Percentiles rank a stretch among this genome's conserved stretches.
Conservation (phyloP, 352 stramenopile species). For the Globisporangium ultimum region DNA sequence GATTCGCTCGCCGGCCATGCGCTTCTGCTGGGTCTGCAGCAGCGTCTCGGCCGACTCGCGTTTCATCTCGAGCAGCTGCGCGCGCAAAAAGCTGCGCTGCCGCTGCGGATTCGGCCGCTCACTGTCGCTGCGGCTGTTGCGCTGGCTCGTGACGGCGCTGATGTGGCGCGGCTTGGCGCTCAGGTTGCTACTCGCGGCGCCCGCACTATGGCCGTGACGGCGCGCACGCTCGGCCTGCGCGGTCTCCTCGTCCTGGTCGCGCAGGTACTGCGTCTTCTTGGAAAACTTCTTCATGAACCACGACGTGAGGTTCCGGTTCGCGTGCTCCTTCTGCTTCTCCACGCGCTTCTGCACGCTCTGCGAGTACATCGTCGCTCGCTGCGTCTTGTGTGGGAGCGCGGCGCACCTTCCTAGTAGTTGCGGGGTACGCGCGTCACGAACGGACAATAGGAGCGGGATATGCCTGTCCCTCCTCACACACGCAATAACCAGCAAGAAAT, state of each 20-base stretch:
- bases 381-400: background rate
- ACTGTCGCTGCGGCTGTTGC: conserved; percentile 22
- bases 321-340: conserved; percentile 50
- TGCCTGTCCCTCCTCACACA: too few relatives aligned
- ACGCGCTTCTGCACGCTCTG: conserved; percentile 45
- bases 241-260: conserved; percentile 52
- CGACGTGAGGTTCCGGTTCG: conserved; percentile 55
- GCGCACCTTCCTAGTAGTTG: too few relatives aligned
- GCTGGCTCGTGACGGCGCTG: conserved; percentile 32
- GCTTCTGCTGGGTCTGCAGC: conserved; percentile 31
- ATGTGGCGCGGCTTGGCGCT: conserved; percentile 24
- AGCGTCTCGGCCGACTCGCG: conserved; percentile 58
- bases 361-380: conserved; percentile 10
- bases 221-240: conserved; percentile 33
- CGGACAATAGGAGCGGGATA: too few relatives aligned
- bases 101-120: conserved; percentile 34
- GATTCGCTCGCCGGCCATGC: conserved; percentile 40
- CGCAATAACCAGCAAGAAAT: too few relatives aligned
- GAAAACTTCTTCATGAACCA: conserved; percentile 73
- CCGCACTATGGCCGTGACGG: conserved; percentile 12
- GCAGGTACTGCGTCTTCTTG: conserved; percentile 56
- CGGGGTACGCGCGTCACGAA: too few relatives aligned
- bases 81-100: conserved; percentile 63
- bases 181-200: conserved; percentile 1
- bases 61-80: conserved; percentile 79